Conservation (phyloP, 73 alveolate genomes). For the Paramecium primaurelia region DNA sequence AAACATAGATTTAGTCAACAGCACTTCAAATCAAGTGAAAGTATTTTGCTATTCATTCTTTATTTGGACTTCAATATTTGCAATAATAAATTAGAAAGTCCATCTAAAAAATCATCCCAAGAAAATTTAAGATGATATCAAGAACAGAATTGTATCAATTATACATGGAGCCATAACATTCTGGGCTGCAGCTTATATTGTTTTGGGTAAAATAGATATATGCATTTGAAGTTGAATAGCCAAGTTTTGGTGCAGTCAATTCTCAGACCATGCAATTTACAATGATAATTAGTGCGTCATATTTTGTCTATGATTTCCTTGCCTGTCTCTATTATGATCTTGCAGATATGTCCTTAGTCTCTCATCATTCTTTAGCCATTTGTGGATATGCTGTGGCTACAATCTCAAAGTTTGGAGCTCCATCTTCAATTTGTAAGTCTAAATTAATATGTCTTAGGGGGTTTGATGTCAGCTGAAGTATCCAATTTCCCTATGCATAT, state of each 20-base stretch:
- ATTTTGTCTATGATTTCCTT: conserved; percentile 44
- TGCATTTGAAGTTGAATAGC: conserved; percentile 30
- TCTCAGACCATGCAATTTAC: conserved; percentile 24
- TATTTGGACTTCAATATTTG: conserved; percentile 47
- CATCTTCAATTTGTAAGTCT: conserved; percentile 20
- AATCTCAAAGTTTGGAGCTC: background rate
- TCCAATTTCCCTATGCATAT: conserved; percentile 63
- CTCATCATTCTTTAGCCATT: conserved; percentile 56
- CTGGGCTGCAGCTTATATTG: background rate
- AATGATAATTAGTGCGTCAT: conserved; percentile 51
- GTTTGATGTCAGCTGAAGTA: conserved; percentile 60
- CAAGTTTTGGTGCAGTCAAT: conserved; percentile 39
- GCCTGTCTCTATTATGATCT: conserved; percentile 61
- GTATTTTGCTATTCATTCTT: conserved; percentile 41
- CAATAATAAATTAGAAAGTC: conserved; percentile 39
- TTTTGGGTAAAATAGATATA: background rate
- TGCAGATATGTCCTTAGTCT: conserved; percentile 37
- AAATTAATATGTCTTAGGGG: background rate
- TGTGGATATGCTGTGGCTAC: conserved; percentile 55
- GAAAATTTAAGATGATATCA: conserved; percentile 36
- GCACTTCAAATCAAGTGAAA: conserved; percentile 12
- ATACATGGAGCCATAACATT: conserved; percentile 48
- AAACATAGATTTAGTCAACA: conserved; percentile 39
- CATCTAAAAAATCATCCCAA: conserved; percentile 38
- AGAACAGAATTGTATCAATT: conserved; percentile 58